Percentiles rank a stretch among this genome's conserved stretches.
Conservation (phyloP, 2,329 filamentous ascomycete genomes). For the Magnaporthiopsis rhizophila region DNA sequence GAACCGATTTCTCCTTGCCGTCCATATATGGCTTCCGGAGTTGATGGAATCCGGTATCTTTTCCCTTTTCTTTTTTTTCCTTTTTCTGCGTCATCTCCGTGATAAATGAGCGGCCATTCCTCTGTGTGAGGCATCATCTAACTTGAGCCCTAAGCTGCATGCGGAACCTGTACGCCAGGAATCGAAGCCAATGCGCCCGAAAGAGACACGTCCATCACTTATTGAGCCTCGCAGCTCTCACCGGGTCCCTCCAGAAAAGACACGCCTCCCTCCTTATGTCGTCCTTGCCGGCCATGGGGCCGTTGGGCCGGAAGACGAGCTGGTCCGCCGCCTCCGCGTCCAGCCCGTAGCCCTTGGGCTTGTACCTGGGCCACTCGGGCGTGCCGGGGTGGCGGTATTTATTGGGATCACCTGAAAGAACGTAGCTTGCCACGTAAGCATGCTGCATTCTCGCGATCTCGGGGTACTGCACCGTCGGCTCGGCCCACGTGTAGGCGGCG, state of each 20-base stretch:
- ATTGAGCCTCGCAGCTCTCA: background rate
- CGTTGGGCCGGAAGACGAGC: background rate
- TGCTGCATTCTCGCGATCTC: slow-evolving; percentile 27
- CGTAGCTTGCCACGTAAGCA: slow-evolving; percentile 68
- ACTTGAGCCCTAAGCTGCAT: no score
- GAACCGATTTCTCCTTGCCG: no score
- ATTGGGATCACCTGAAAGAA: slow-evolving; percentile 60
- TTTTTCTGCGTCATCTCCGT: no score
- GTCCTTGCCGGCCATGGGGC: slow-evolving; percentile 1
- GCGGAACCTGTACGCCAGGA: no score
- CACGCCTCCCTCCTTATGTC: slow-evolving; percentile 5
- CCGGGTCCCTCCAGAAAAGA: slow-evolving; percentile 5
- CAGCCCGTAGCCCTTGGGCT: slow-evolving; percentile 2
- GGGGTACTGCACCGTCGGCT: slow-evolving; percentile 7
- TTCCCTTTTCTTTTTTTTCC: no score
- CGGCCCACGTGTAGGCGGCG: slow-evolving; percentile 4
- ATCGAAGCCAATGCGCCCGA: background rate
- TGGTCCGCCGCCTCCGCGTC: background rate
- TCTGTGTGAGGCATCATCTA: no score
- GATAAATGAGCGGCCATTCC: no score
- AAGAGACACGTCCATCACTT: background rate
- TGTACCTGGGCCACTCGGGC: slow-evolving; percentile 36
- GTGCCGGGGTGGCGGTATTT: slow-evolving; percentile 31
- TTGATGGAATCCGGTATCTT: no score
- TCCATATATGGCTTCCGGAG: no score